Evolutionary conservation across 345 rosid genomes (phyloP).

Genomic region (Aquilaria yunnanensis): DNA sequence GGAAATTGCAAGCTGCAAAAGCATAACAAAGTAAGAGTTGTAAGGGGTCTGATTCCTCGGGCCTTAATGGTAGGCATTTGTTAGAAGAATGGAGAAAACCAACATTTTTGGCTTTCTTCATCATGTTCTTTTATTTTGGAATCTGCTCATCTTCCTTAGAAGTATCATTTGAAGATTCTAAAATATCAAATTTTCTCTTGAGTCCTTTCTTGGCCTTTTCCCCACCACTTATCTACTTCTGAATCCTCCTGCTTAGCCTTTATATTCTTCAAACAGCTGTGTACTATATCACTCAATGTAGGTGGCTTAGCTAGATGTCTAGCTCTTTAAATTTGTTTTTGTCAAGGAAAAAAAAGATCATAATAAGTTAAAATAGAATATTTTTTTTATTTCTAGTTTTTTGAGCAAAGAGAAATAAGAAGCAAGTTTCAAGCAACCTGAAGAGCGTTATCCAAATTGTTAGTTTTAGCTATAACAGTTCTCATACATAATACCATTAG

Average conservation of each 20-base stretch:
- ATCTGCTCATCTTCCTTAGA: slow-evolving; percentile 31
- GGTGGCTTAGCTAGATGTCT: slow-evolving; percentile 79
- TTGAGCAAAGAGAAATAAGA: no score
- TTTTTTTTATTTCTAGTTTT: no score
- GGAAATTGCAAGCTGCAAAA: slow-evolving; percentile 69
- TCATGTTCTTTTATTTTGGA: slow-evolving; percentile 39
- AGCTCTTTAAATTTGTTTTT: slow-evolving; percentile 44
- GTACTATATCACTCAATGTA: slow-evolving; percentile 58
- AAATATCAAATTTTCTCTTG: slow-evolving; percentile 66
- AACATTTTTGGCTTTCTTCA: slow-evolving; percentile 72
- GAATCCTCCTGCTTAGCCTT: slow-evolving; percentile 23
- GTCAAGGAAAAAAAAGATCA: slow-evolving; percentile 5
- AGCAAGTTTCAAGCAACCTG: slow-evolving; percentile 35
- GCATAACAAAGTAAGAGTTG: slow-evolving; percentile 4
- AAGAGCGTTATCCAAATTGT: slow-evolving; percentile 76
- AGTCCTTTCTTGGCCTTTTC: slow-evolving; percentile 32
- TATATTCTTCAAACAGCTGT: slow-evolving; percentile 30
- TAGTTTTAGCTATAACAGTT: slow-evolving; percentile 6
- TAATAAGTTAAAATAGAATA: not conserved
- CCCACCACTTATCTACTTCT: slow-evolving; percentile 10
- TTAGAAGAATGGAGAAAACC: slow-evolving; percentile 9
- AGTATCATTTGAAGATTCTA: slow-evolving; percentile 30
- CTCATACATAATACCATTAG: no score
- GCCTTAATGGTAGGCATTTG: no score
- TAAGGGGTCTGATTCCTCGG: not conserved